Conservation (phyloP, 139 green algal genomes). For the Micractinium sp. region DNA sequence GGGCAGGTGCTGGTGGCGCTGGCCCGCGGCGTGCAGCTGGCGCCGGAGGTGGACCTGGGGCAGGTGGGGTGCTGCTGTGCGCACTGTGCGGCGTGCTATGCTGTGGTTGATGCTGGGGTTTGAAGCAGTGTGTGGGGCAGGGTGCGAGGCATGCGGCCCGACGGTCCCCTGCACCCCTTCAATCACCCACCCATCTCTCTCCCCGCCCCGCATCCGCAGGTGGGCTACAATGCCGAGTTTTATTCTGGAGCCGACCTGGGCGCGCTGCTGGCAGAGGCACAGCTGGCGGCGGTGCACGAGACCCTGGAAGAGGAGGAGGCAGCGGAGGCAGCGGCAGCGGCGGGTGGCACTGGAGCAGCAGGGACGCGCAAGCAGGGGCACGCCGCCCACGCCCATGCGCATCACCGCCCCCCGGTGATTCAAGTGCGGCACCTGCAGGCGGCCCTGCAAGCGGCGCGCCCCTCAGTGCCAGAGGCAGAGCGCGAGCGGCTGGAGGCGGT, state of each 20-base stretch:
- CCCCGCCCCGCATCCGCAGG: not conserved
- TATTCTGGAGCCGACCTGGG: conserved; percentile 77
- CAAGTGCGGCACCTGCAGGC: conserved; percentile 57
- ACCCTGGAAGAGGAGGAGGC: conserved; percentile 52
- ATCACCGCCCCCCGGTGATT: conserved; percentile 35
- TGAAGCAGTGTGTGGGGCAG: not conserved
- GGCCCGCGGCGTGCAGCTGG: conserved; percentile 59
- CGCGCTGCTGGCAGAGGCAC: conserved; percentile 81
- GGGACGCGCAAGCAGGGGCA: not conserved
- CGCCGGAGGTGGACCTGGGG: conserved; percentile 52
- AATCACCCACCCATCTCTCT: not conserved
- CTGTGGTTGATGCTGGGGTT: not conserved
- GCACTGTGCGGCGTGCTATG: not conserved
- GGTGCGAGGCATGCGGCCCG: not conserved
- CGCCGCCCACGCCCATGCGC: not conserved
- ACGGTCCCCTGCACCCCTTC: too few species aligned
- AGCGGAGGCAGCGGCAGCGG: not conserved
- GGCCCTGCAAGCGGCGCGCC: conserved; percentile 57
- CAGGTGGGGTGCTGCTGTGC: conserved; percentile 24
- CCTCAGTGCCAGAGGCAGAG: conserved; percentile 69
- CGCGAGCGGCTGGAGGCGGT: conserved; percentile 58
- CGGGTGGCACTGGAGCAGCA: not conserved
- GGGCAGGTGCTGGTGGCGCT: conserved; percentile 56
- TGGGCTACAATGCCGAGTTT: conserved; percentile 24
- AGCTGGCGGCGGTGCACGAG: conserved; percentile 83